These are phyloP conservation scores for Suzukiozyma palmioleophila DNA, from an alignment of 1,139 yeast genomes.

Conservation along the genomic window DNA sequence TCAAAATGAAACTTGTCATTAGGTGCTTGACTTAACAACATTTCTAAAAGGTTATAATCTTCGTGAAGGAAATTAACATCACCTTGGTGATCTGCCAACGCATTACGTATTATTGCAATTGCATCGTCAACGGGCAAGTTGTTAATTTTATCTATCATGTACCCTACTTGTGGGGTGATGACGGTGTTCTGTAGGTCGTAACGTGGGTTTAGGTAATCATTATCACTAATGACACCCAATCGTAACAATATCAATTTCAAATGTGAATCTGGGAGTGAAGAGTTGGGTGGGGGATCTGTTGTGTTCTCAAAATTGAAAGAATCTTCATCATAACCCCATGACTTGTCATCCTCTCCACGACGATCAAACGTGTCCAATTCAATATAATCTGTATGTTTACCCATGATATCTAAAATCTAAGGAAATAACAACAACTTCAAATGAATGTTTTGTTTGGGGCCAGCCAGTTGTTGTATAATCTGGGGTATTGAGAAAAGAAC, in stretches of 20 bases:
- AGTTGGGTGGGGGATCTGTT: no score
- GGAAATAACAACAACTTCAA: background rate
- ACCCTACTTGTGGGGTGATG: constrained; percentile 20
- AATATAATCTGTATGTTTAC: constrained; percentile 1
- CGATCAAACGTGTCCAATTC: constrained; percentile 1
- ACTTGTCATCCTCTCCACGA: background rate
- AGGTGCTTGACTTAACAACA: constrained; percentile 23
- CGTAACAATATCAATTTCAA: constrained; percentile 22
- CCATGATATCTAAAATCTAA: background rate
- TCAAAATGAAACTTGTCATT: constrained; percentile 9
- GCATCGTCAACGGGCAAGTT: constrained; percentile 21
- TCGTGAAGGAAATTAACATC: constrained; percentile 39
- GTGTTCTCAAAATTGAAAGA: background rate
- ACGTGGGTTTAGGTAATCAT: constrained; percentile 14
- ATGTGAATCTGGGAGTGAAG: background rate
- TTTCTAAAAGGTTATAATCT: constrained; percentile 32
- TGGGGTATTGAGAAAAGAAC: no score
- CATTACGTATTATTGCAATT: constrained; percentile 29
- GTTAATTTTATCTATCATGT: constrained; percentile 28
- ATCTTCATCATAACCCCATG: background rate
- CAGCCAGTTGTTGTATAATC: no score
- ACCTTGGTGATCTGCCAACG: constrained; percentile 36
- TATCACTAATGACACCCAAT: constrained; percentile 29
- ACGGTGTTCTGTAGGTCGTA: constrained; percentile 12
- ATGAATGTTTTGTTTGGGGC: no score